Evolutionary conservation across 192 early-diverging fungal species (phyloP), one percentile per base, ranked within the genome.

Genomic region (Helicostylum pulchrum): DNA sequence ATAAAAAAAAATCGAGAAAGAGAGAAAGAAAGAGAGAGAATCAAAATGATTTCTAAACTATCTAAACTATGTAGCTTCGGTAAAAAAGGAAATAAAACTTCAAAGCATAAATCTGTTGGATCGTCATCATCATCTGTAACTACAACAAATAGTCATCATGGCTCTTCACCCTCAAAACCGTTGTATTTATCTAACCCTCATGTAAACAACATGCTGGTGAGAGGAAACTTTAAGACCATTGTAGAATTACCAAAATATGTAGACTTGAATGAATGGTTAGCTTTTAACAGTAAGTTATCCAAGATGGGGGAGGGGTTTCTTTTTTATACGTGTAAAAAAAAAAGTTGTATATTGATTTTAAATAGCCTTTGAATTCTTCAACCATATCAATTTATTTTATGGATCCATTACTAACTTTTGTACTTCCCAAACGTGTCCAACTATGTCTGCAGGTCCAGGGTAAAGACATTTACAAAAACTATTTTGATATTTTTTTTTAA

Each of bases 251-350:
- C 96, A 32, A 88, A 90, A 73, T 93, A 93, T 76, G 89, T 97
- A 0, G 95, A 99, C 66, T 65, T 77, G 26, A 93, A 95, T 74
- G 96, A 99, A 78, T 99, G 96, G 96, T 85, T 90, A 20, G 91
- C 91, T 7, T 83, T 86, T 64, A 93, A 92, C 64, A 78, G 85
- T 87, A 83, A 65, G 63, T 12, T 9, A 9, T 15, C 36, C 36
- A 39, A 39, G 2, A 39, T 39, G 36, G 36, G 7, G 7, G 7
- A 5, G 3, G 34, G 7, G 3, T 36, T 36, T 36, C 7, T 36
- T 36, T 36, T 36, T 36, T 47, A 3, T 47, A 8, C 12, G 45
- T 47, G 10, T 47, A n/a, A 15, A 15, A 9, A 54, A 12, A 12
- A 12, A 54, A 32, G 34, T 17, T 50, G 26, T 19, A 62, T 19